Percentiles rank a stretch among this genome's conserved stretches.
phyloP scores from a whole-genome alignment of 768 basidiomycete genomes.

The Exsudoporus frostii region DNA sequence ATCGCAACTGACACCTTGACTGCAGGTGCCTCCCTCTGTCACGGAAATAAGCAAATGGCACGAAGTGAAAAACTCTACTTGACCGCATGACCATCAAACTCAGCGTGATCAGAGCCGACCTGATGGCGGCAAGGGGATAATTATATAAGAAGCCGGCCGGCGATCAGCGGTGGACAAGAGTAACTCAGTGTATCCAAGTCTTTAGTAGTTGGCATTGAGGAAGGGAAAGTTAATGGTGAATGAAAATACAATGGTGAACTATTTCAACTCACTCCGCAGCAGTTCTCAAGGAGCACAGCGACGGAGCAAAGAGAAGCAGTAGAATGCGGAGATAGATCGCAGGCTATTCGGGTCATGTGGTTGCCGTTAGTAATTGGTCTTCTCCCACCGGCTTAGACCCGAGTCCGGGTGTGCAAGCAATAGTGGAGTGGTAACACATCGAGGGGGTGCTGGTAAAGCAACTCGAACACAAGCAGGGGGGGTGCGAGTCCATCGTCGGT shows the following conservation, averaged over 20 bases:
- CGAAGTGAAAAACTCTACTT: background rate
- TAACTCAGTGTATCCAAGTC: too few species aligned
- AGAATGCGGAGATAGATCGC: background rate
- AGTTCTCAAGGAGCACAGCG: background rate
- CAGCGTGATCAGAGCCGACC: background rate
- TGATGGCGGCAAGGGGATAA: background rate
- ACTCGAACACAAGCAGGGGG: too few species aligned
- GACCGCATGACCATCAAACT: background rate
- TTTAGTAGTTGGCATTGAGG: too few species aligned
- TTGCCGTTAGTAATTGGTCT: too few species aligned
- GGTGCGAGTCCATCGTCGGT: too few species aligned
- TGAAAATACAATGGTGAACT: background rate
- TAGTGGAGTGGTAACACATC: background rate
- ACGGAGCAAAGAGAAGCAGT: background rate
- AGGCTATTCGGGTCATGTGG: background rate
- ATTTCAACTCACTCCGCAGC: background rate
- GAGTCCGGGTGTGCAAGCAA: background rate
- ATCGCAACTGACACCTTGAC: background rate
- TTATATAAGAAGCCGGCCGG: background rate
- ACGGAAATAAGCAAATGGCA: background rate
- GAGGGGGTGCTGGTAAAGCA: background rate
- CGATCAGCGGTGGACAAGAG: background rate
- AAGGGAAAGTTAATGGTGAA: background rate
- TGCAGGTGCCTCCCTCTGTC: background rate
- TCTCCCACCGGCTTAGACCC: background rate